A percentile compares a stretch with the other conserved stretches of the same genome.
Evolutionary conservation across 192 early-diverging fungal genomes (phyloP).

Genomic region (Neocallimastix lanati): DNA sequence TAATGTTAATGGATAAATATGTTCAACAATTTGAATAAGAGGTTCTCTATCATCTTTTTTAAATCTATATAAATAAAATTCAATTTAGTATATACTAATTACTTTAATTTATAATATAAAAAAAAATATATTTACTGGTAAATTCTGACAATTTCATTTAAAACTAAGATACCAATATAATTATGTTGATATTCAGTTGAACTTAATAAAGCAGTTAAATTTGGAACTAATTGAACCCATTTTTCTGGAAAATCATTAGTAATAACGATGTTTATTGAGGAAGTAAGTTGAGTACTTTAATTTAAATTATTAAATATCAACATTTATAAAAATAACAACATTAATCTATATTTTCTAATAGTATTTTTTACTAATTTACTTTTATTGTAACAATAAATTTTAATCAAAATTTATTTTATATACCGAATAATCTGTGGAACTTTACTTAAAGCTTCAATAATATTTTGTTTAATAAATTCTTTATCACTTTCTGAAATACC

Average conservation of each 20-base stretch:
- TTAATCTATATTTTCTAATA: no score
- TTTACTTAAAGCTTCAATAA: conserved; percentile 54
- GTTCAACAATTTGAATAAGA: conserved; percentile 48
- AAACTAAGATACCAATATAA: conserved; percentile 57
- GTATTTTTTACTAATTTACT: no score
- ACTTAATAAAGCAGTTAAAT: conserved; percentile 44
- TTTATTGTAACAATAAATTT: no score
- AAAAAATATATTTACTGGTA: conserved; percentile 55
- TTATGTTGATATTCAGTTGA: conserved; percentile 23
- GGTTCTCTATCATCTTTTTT: conserved; percentile 32
- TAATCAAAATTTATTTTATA: neutral
- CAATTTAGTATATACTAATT: neutral
- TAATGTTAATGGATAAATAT: conserved; percentile 59
- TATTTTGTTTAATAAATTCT: conserved; percentile 42
- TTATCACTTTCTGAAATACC: conserved; percentile 51
- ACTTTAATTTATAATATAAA: neutral
- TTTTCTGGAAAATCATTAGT: conserved; percentile 54
- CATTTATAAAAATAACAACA: no score
- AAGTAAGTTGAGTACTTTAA: conserved; percentile 44
- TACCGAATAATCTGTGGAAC: conserved; percentile 54
- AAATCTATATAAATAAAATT: conserved; percentile 26
- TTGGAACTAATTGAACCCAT: conserved; percentile 65
- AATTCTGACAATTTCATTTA: conserved; percentile 61
- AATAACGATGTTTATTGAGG: conserved; percentile 57
- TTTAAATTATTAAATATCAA: no score